A percentile compares a stretch with the other conserved stretches of the same genome.
These are phyloP conservation scores for Raddia distichophylla DNA, from an alignment of 176 grass and related monocot species.

Conservation along the genomic window DNA sequence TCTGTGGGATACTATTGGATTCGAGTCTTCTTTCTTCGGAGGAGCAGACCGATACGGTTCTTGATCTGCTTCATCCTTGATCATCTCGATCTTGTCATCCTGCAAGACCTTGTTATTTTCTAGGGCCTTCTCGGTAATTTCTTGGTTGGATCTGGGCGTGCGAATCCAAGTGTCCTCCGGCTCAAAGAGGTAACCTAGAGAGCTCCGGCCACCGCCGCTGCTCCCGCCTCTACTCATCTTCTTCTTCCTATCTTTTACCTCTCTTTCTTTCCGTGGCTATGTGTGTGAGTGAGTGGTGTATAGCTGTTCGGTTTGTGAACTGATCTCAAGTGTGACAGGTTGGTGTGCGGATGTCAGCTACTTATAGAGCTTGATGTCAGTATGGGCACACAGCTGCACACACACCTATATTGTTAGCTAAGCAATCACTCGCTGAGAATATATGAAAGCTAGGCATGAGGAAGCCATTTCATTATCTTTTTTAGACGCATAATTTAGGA, in stretches of 20 bases:
- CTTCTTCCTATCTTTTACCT: background rate
- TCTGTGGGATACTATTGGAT: constrained; percentile 40
- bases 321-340: background rate
- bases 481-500: background rate
- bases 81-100: constrained; percentile 23
- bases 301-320: background rate
- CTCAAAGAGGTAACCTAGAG: constrained; percentile 80
- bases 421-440: constrained; percentile 9
- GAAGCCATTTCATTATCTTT: background rate
- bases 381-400: constrained; percentile 17
- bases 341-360: constrained; percentile 18
- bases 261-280: background rate
- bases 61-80: background rate
- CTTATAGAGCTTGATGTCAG: constrained; percentile 41
- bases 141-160: background rate
- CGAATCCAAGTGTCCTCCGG: constrained; percentile 37
- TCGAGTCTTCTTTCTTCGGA: constrained; percentile 44
- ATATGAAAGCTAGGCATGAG: constrained; percentile 9
- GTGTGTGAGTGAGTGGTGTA: background rate
- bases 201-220: constrained; percentile 75
- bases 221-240: constrained; percentile 74
- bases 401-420: background rate
- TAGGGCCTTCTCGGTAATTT: constrained; percentile 17
- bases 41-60: background rate
- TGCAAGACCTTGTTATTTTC: background rate